Conservation (phyloP, 441 rosid genomes). For the Aquilaria agallochum region DNA sequence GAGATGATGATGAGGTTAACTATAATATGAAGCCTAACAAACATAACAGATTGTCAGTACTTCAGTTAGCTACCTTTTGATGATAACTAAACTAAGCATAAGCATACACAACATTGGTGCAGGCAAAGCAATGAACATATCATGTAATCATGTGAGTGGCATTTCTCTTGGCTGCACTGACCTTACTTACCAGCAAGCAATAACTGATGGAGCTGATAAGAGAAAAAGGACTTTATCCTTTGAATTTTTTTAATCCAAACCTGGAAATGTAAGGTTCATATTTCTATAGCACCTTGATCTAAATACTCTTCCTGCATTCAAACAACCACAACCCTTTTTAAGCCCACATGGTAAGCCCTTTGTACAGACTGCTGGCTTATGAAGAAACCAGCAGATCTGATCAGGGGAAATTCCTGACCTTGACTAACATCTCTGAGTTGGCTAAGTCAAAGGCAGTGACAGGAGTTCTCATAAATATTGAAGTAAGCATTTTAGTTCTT, state of each 20-base stretch:
- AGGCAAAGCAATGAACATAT: constrained; percentile 52
- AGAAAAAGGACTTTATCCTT: constrained; percentile 74
- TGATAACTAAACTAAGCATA: neutral
- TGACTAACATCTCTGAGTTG: constrained; percentile 15
- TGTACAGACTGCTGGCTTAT: constrained; percentile 18
- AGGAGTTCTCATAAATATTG: constrained; percentile 66
- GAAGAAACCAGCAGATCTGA: constrained; percentile 69
- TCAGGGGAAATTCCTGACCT: constrained; percentile 31
- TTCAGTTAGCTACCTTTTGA: neutral
- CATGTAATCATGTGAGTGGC: constrained; percentile 90
- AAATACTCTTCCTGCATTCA: too few species aligned
- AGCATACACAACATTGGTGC: constrained; percentile 3
- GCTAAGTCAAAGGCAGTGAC: constrained; percentile 70
- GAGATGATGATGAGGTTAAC: constrained; percentile 14
- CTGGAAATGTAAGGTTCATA: constrained; percentile 46
- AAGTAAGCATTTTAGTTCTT: constrained; percentile 32
- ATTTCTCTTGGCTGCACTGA: constrained; percentile 80
- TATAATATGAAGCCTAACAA: constrained; percentile 18
- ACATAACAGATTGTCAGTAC: constrained; percentile 24
- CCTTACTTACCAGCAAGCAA: constrained; percentile 76
- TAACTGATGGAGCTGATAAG: constrained; percentile 68
- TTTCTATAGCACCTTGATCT: constrained; percentile 2
- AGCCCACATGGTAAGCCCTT: constrained; percentile 76
- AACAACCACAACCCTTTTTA: constrained; percentile 13
- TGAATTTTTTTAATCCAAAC: constrained; percentile 76